Conservation (phyloP, 169 alveolate species). For the Eimeria falciformis region DNA sequence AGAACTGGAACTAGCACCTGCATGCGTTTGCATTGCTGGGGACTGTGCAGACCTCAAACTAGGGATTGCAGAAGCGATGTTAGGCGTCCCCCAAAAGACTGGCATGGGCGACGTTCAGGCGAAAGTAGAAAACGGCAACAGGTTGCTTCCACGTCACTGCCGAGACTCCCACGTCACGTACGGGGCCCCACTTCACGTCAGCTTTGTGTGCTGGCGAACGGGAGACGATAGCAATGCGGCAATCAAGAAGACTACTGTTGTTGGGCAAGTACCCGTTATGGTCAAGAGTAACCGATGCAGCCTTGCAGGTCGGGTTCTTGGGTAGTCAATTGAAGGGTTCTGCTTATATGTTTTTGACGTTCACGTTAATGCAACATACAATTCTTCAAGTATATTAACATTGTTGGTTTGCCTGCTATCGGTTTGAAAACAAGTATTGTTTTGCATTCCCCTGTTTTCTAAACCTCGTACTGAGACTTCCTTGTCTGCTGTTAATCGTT, state of each 20-base stretch:
- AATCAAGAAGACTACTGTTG: slow-evolving; percentile 78
- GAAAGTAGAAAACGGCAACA: slow-evolving; percentile 15
- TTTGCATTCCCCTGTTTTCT: background rate
- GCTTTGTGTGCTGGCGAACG: slow-evolving; percentile 55
- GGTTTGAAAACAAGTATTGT: no score
- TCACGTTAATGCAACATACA: no score
- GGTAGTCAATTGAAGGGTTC: no score
- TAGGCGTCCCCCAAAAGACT: slow-evolving; percentile 16
- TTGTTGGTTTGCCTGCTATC: no score
- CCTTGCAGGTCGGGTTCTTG: slow-evolving; percentile 51
- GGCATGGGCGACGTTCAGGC: slow-evolving; percentile 61
- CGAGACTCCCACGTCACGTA: slow-evolving; percentile 78
- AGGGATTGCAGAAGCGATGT: slow-evolving; percentile 60
- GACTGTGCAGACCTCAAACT: slow-evolving; percentile 27
- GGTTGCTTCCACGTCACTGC: slow-evolving; percentile 76
- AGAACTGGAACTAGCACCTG: background rate
- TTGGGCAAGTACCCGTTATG: slow-evolving; percentile 98
- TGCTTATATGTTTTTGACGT: no score
- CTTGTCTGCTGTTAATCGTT: background rate
- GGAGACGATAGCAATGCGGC: slow-evolving; percentile 61
- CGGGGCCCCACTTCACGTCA: slow-evolving; percentile 77
- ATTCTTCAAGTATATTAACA: no score
- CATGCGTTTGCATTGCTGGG: background rate
- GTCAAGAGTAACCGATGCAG: slow-evolving; percentile 95
- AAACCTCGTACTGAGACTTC: background rate